phyloP scores from a whole-genome alignment of 192 early-diverging fungal genomes.

The Backusella australiensis region DNA sequence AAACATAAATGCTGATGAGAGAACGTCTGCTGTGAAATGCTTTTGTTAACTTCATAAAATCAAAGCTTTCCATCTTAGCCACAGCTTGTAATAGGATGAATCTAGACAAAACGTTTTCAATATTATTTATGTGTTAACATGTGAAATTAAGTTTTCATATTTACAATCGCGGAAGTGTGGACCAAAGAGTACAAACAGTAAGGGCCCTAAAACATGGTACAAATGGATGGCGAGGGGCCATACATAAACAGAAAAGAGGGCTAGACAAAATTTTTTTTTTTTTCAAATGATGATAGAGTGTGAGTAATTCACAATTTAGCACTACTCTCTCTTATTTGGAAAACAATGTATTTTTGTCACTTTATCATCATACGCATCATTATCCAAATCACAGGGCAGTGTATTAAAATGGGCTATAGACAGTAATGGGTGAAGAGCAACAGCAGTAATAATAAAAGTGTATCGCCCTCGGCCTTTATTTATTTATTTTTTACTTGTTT shows the following conservation, averaged over 20 bases:
- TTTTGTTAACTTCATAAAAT: neutral
- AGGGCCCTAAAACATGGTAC: neutral
- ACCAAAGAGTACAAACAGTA: constrained; percentile 1
- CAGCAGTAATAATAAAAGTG: neutral
- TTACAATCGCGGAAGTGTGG: neutral
- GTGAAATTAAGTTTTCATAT: neutral
- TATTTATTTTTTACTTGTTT: neutral
- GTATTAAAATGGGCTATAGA: neutral
- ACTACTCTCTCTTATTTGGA: neutral
- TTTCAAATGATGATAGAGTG: neutral
- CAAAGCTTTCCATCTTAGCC: neutral
- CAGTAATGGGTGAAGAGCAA: neutral
- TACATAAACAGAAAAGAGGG: neutral
- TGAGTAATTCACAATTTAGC: neutral
- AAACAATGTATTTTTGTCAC: neutral
- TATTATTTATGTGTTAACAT: neutral
- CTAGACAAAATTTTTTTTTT: neutral
- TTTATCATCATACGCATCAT: neutral
- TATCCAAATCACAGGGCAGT: neutral
- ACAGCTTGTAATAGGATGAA: neutral
- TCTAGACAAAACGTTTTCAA: neutral
- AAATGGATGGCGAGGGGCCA: neutral
- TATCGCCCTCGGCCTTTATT: neutral
- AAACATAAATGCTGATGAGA: too few relatives aligned
- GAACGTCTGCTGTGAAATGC: neutral